Percentiles rank a stretch among this genome's conserved stretches.
Evolutionary conservation across 75 land plant species (phyloP).

Genomic region (Picea glauca): DNA sequence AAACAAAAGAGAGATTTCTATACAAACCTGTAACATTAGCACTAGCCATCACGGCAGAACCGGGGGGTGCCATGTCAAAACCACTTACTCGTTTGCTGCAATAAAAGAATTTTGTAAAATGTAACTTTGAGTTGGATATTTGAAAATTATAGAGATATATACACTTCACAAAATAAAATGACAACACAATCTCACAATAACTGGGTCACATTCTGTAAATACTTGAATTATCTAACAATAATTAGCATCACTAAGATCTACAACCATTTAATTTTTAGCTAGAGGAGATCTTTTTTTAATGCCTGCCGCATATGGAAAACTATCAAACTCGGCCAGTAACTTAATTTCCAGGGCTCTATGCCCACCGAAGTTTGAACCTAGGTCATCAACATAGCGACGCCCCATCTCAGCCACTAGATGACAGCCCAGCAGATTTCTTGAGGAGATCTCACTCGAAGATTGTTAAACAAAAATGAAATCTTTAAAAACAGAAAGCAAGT

Average conservation of each 20-base stretch:
- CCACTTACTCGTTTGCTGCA: conserved; percentile 65
- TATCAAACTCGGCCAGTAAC: no score
- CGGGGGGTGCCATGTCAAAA: conserved; percentile 77
- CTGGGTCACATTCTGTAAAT: not conserved
- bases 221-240: not conserved
- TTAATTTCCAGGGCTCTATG: no score
- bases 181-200: no score
- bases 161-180: no score
- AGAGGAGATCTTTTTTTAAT: no score
- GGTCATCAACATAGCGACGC: no score
- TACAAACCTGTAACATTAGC: conserved; percentile 52
- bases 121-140: not conserved
- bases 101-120: not conserved
- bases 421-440: not conserved
- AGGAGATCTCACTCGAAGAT: not conserved
- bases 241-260: not conserved
- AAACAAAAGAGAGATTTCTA: not conserved
- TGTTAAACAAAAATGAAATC: not conserved
- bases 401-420: no score
- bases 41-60: conserved; percentile 45
- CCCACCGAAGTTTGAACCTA: no score
- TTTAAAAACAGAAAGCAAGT: not conserved
- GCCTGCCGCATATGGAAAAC: no score
- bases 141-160: not conserved
- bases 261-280: not conserved